Evolutionary conservation across 164 flowering plant species (phyloP), one percentile per base, ranked within the genome.

Genomic region (Kingdonia uniflora): DNA sequence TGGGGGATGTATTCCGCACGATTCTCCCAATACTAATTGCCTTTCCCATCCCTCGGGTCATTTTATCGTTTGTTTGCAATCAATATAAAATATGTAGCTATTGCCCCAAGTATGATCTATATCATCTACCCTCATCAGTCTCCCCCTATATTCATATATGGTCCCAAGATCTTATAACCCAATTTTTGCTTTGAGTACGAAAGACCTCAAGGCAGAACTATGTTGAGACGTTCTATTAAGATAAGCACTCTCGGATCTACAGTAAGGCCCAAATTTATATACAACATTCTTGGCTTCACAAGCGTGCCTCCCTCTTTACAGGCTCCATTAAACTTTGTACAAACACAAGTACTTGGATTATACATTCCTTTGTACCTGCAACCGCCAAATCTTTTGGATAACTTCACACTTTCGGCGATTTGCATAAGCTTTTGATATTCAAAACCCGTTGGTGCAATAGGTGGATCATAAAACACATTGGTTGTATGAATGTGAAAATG

Each of bases 81-180:
- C 99, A 52, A 94, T 94, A 49, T 94, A 95, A 75, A 88, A 94
- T 37, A 94, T 78, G 44, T 69, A 94, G 22, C 69, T 72, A 57
- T 89, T 83, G 24, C 74, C 92, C 4, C 64, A 58, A 26, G 58
- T 68, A 56, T 54, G 59, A 42, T 86, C 85, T 6, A 79, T 1
- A 21, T 94, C 97, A 40, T 84, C 81, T 4, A 87, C 76, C 63
- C 74, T 77, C 75, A 51, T 84, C 6, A 94, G 78, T 15, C 68
- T 56, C 47, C 99, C 99, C 2, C 58, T 70, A 57, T 94, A 94
- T 61, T 94, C 99, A 63, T 95, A 94, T 94, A 45, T 59, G 75
- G 56, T 94, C 99, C 97, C 97, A 82, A 2, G 96, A 88, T 61
- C 95, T 71, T 5, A 94, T 96, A 58, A 78, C 99, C 99, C 96